phyloP scores from a whole-genome alignment of 1,139 yeast genomes.

The Kodamaea alishanica region DNA sequence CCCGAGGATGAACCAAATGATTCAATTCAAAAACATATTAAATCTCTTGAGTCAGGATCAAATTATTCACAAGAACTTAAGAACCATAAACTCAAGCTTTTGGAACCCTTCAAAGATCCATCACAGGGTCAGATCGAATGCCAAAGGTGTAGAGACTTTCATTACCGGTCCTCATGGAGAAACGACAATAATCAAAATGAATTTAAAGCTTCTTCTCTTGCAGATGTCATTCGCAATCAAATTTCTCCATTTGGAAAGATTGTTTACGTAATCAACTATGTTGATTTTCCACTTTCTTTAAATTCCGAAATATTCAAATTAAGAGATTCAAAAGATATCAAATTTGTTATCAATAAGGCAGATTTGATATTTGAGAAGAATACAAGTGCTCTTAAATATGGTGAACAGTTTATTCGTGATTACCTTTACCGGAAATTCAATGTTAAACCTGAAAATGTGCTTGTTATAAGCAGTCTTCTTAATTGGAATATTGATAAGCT shows the following conservation, averaged over 20 bases:
- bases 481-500: constrained; percentile 49
- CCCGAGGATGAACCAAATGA: constrained; percentile 1
- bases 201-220: constrained; percentile 33
- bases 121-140: constrained; percentile 30
- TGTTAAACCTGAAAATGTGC: constrained; percentile 44
- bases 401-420: constrained; percentile 42
- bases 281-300: constrained; percentile 67
- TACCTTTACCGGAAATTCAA: constrained; percentile 38
- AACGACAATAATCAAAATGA: constrained; percentile 21
- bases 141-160: constrained; percentile 53
- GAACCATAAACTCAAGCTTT: constrained; percentile 1
- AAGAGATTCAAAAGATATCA: constrained; percentile 33
- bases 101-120: constrained; percentile 7
- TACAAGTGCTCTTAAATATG: constrained; percentile 33
- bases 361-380: constrained; percentile 48
- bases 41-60: neutral
- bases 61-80: constrained; percentile 1
- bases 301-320: constrained; percentile 36
- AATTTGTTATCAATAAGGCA: constrained; percentile 55
- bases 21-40: neutral
- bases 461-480: constrained; percentile 46
- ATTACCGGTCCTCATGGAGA: constrained; percentile 31
- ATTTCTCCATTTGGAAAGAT: constrained; percentile 50
- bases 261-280: constrained; percentile 59
- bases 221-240: constrained; percentile 29